Base-by-base conservation (phyloP, 2,329 filamentous ascomycete species). In the Arthrinium puccinioides region DNA sequence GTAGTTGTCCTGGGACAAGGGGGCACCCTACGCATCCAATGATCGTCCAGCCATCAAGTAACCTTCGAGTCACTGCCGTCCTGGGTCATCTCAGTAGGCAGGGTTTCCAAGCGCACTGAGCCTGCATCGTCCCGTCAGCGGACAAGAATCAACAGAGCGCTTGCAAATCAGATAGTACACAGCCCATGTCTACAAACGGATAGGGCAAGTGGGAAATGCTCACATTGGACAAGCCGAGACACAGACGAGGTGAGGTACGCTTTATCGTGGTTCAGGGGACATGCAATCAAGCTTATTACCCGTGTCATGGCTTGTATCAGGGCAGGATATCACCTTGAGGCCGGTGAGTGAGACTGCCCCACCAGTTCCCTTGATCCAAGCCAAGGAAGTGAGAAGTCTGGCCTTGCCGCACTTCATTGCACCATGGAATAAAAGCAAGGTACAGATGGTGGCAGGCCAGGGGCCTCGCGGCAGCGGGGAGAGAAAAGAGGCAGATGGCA, bases 41-140 rank as follows among this genome's bases (percentile, higher is more conserved):
- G 15, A 38, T n/a, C n/a, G n/a, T n/a, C n/a, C n/a, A 21, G 9
- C 38, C 39, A 36, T 26, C 36, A 37, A 46, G 34, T 50, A 52
- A 42, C 45, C n/a, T 58, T 66, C 63, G 63, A 66, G 62, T 64
- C 62, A 53, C 47, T 43, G 38, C 41, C 33, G 50, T 51, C 57
- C 49, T 53, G 50, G 40, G 44, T 49, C 50, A 45, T 50, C 52
- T 52, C 44, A 52, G 47, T 41, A 48, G 49, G 49, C 48, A 51
- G 47, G 53, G 50, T 52, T 52, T 52, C 53, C 51, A 52, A 44
- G 46, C 54, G 54, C 49, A 54, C 54, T 51, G 51, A 45, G 48
- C 41, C 56, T 64, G 64, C 61, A 53, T 54, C 48, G 46, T 53
- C 47, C 63, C 63, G 62, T 39, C 21, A 48, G 40, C 45, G 43